Evolutionary conservation across 2,329 filamentous ascomycete species (phyloP), one percentile per base, ranked within the genome.

Genomic region (Aspergillus sp.): DNA sequence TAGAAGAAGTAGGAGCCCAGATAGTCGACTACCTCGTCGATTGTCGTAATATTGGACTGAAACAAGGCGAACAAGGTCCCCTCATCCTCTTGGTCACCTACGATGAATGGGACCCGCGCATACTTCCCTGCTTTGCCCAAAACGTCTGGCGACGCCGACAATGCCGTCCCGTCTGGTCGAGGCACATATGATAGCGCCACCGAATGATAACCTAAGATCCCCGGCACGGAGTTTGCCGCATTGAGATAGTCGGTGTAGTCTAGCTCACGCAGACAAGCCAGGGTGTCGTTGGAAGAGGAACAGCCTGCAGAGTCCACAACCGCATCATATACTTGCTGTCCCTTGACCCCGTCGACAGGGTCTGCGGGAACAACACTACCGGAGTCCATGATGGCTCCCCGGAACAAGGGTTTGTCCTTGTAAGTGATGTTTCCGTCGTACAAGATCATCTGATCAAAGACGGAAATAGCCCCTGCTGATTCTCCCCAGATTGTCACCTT

Each of bases 401-500:
- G 85, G 83, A 95, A 94, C 0, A 95, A 81, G 1, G 87, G 81
- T 68, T 89, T 87, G 56, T 87, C 89, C 2, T 92, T 91, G 78
- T 93, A 92, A 0, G 80, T 87, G 70, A 86, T 85, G 73, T 94
- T 81, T 6, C 91, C 91, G 36, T 86, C 84, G 66, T 91, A 92
- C 10, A 93, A 79, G 1, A 86, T 79, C 85, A 92, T 91, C 67
- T 94, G 91, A 68, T 92, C 85, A 52, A 89, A 84, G 1, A 91
- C 89, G 0, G 89, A 92, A 63, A 92, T 91, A 13, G 86, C 79
- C 0, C 89, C 88, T 0, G 89, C 88, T 2, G 84, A 87, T 71
- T 93, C 87, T 25, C 91, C 91, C 88, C 88, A 92, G 61, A 94
- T 88, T 0, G 90, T 93, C 5, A 93, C 89, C 72, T 89, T 90